A percentile compares a stretch with the other conserved stretches of the same genome.
Conservation (phyloP, 495 filamentous ascomycete species). For the Apodospora peruviana region DNA sequence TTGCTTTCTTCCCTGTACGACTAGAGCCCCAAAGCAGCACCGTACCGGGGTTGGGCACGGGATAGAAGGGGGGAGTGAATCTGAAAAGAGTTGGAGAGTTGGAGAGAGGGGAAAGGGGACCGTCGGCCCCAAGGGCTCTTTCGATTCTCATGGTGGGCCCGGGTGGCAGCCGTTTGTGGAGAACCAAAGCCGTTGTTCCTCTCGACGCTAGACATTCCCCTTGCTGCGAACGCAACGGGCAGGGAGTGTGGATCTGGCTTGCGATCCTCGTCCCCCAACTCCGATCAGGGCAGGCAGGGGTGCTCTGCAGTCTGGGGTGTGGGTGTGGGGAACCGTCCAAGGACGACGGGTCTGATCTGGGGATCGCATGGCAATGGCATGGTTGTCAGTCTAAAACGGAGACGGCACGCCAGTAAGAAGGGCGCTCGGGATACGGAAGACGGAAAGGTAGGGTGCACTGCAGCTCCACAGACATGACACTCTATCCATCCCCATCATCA, state of each 20-base stretch:
- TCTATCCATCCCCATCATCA: too few species aligned
- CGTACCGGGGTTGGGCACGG: background rate
- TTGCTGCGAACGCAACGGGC: too few species aligned
- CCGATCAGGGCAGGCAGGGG: background rate
- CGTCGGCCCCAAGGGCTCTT: slow-evolving; percentile 21
- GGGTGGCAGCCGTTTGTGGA: slow-evolving; percentile 16
- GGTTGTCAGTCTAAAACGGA: slow-evolving; percentile 3
- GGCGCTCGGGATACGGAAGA: background rate
- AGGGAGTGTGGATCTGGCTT: too few species aligned
- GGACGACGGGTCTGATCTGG: slow-evolving; percentile 1
- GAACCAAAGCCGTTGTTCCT: background rate
- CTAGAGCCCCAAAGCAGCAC: background rate
- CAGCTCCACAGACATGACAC: too few species aligned
- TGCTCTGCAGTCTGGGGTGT: too few species aligned
- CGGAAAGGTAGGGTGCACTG: background rate
- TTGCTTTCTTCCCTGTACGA: too few species aligned
- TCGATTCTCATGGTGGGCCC: background rate
- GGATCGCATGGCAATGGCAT: slow-evolving; percentile 1
- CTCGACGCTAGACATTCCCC: background rate
- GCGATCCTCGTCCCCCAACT: too few species aligned
- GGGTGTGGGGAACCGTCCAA: slow-evolving; percentile 9
- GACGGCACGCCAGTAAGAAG: background rate
- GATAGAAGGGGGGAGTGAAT: slow-evolving; percentile 3
- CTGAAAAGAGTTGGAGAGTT: slow-evolving; percentile 1
- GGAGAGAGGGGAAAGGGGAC: slow-evolving; percentile 20